phyloP scores from a whole-genome alignment of 2,329 filamentous ascomycete genomes.

The Colletotrichum sp. region DNA sequence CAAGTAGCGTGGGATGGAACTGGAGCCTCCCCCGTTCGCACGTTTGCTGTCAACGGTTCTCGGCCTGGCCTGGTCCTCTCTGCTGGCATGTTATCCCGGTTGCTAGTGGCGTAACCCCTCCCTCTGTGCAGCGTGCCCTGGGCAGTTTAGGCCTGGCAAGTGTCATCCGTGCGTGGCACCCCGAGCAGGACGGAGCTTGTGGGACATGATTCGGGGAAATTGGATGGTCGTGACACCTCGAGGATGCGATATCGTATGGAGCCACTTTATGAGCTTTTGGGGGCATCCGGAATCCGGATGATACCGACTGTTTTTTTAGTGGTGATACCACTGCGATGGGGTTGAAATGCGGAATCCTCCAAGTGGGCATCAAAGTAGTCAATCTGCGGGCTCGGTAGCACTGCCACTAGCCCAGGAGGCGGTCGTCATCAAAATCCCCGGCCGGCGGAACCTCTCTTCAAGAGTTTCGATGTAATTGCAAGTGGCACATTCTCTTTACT shows the following conservation, averaged over 20 bases:
- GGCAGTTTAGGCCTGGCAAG: background rate
- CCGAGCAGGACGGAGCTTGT: slow-evolving; percentile 4
- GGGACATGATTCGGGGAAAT: slow-evolving; percentile 22
- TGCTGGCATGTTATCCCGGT: background rate
- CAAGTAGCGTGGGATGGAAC: background rate
- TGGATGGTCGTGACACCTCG: slow-evolving; percentile 2
- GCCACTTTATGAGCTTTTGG: slow-evolving; percentile 2
- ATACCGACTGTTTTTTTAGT: slow-evolving; percentile 10
- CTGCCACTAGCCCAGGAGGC: slow-evolving; percentile 9
- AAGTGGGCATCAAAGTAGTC: background rate
- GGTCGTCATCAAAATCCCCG: slow-evolving; percentile 21
- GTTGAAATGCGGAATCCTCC: background rate
- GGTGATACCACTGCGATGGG: background rate
- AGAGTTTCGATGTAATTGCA: slow-evolving; percentile 2
- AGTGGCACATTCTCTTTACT: background rate
- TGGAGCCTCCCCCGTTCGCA: slow-evolving; percentile 1
- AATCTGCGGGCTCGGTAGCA: slow-evolving; percentile 10
- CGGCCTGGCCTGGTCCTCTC: slow-evolving; percentile 4
- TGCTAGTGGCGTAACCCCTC: background rate
- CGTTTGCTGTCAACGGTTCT: slow-evolving; percentile 5
- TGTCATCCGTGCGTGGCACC: slow-evolving; percentile 14
- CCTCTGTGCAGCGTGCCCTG: background rate
- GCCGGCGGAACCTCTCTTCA: background rate
- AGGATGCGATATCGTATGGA: background rate
- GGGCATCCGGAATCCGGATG: slow-evolving; percentile 19